phyloP scores from a whole-genome alignment of 2,329 filamentous ascomycete genomes.

The Amauroascus verrucosus region DNA sequence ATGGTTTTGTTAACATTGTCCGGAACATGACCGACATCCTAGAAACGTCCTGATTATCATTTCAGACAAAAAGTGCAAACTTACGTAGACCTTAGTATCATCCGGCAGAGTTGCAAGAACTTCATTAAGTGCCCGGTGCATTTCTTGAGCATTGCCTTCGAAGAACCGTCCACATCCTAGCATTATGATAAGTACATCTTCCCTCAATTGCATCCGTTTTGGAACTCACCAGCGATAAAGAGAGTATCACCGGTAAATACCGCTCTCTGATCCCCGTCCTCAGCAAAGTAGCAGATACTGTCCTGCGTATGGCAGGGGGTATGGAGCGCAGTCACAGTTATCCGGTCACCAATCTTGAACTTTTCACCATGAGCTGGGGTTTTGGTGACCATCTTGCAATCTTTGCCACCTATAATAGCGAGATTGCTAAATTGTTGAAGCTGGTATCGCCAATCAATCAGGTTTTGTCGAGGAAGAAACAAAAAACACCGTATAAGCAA shows the following conservation, averaged over 20 bases:
- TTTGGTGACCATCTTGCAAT: slow-evolving; percentile 69
- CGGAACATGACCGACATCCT: too few species aligned
- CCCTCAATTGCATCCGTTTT: not conserved
- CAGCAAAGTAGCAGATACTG: slow-evolving; percentile 88
- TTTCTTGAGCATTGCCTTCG: slow-evolving; percentile 78
- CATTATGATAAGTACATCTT: not conserved
- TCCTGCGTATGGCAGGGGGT: slow-evolving; percentile 98
- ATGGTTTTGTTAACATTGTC: not conserved
- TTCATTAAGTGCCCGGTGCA: slow-evolving; percentile 87
- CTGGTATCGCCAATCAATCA: slow-evolving; percentile 28
- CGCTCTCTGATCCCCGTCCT: slow-evolving; percentile 61
- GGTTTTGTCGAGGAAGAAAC: not conserved
- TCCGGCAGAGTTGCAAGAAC: slow-evolving; percentile 70
- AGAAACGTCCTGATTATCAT: not conserved
- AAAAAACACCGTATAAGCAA: not conserved
- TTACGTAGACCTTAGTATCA: slow-evolving; percentile 81
- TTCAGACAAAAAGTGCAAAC: slow-evolving; percentile 24
- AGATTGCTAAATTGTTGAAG: slow-evolving; percentile 48
- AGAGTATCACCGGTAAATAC: slow-evolving; percentile 96
- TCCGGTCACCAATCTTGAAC: slow-evolving; percentile 70
- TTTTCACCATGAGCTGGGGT: slow-evolving; percentile 65
- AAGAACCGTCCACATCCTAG: slow-evolving; percentile 90
- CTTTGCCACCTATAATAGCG: slow-evolving; percentile 69
- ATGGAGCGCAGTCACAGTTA: slow-evolving; percentile 76
- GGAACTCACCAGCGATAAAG: slow-evolving; percentile 68